Conservation (phyloP, 2,329 filamentous ascomycete genomes). For the Aspergillus amoenus region DNA sequence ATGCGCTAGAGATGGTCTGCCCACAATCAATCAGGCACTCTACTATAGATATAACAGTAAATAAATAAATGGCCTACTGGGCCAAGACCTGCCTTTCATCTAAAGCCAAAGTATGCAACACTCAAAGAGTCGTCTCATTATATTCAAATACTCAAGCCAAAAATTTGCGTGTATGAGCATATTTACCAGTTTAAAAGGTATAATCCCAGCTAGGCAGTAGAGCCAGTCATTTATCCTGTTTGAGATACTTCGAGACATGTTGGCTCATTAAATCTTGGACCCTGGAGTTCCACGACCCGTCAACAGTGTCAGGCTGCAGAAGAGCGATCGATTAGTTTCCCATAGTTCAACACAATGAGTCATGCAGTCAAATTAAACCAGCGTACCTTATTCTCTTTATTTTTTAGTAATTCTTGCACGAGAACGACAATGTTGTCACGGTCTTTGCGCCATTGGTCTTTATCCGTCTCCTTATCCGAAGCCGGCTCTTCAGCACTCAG, state of each 20-base stretch:
- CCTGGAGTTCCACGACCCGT: conserved; percentile 25
- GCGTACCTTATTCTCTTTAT: conserved; percentile 40
- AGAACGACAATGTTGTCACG: conserved; percentile 43
- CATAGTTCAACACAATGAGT: neutral
- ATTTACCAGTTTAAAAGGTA: neutral
- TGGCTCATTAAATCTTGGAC: conserved; percentile 30
- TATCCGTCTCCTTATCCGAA: conserved; percentile 23
- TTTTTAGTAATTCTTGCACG: conserved; percentile 38
- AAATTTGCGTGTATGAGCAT: neutral
- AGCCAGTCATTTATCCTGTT: conserved; percentile 1
- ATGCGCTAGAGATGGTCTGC: conserved; percentile 55
- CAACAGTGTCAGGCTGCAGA: conserved; percentile 29
- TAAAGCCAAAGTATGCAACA: too few relatives aligned
- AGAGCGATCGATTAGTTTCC: neutral
- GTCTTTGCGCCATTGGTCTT: conserved; percentile 35
- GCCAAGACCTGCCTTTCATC: too few relatives aligned
- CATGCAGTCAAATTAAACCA: neutral
- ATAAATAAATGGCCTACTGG: neutral
- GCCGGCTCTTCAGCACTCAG: conserved; percentile 23
- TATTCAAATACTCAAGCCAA: neutral
- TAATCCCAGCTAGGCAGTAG: neutral
- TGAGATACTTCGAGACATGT: conserved; percentile 24
- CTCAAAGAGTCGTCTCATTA: neutral
- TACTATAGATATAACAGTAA: neutral
- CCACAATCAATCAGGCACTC: conserved; percentile 12